Percentiles rank a stretch among this genome's conserved stretches.
Evolutionary conservation across 768 basidiomycete species (phyloP).

Genomic region (Dioszegia hungarica): DNA sequence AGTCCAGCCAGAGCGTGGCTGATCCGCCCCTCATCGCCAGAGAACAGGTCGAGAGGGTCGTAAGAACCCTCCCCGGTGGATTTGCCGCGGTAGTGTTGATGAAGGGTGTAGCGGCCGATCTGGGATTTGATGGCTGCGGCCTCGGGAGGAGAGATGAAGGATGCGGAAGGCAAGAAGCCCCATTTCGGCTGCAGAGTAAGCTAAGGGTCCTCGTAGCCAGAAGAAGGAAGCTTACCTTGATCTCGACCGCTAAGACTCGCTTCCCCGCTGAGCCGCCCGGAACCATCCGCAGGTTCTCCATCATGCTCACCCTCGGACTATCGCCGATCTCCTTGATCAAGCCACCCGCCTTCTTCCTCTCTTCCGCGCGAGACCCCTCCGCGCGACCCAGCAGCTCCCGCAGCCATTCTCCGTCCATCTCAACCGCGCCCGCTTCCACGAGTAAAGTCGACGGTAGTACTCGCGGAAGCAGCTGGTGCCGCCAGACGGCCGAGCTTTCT

Average conservation of each 20-base stretch:
- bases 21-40: slow-evolving; percentile 61
- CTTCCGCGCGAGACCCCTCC: slow-evolving; percentile 57
- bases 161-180: slow-evolving; percentile 74
- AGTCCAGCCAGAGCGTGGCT: slow-evolving; percentile 63
- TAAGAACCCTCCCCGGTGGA: slow-evolving; percentile 51
- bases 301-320: slow-evolving; percentile 57
- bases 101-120: slow-evolving; percentile 90
- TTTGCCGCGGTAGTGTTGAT: slow-evolving; percentile 56
- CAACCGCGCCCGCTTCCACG: slow-evolving; percentile 57
- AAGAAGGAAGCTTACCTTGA: slow-evolving; percentile 62
- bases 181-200: slow-evolving; percentile 74
- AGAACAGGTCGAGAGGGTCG: slow-evolving; percentile 89
- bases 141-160: slow-evolving; percentile 57
- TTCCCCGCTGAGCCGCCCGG: slow-evolving; percentile 43
- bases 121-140: slow-evolving; percentile 61
- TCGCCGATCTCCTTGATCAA: background rate
- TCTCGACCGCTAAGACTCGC: slow-evolving; percentile 67
- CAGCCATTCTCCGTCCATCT: slow-evolving; percentile 59
- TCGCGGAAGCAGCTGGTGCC: slow-evolving; percentile 60
- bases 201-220: background rate
- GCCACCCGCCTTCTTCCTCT: slow-evolving; percentile 51
- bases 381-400: slow-evolving; percentile 54
- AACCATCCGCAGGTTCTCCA: slow-evolving; percentile 66
- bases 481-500: slow-evolving; percentile 56
- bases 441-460: slow-evolving; percentile 63